A percentile compares a stretch with the other conserved stretches of the same genome.
Evolutionary conservation across 2,329 filamentous ascomycete species (phyloP).

Genomic region (Apiospora phragmitis): DNA sequence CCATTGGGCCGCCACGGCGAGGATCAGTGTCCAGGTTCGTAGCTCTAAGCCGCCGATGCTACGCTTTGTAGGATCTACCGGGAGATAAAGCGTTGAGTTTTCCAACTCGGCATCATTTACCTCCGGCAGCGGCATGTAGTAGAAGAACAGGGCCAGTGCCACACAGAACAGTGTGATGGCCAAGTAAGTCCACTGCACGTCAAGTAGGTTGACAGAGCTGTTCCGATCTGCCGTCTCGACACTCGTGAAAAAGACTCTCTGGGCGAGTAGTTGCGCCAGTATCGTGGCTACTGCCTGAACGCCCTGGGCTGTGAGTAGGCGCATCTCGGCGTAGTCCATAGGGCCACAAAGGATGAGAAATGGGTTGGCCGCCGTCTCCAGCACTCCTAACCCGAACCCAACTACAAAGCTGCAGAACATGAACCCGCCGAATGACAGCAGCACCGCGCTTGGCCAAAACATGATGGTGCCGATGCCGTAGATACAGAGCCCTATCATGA

Average conservation of each 20-base stretch:
- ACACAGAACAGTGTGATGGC: constrained; percentile 76
- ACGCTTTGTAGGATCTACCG: constrained; percentile 50
- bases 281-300: constrained; percentile 76
- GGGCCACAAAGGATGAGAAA: constrained; percentile 74
- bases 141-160: constrained; percentile 67
- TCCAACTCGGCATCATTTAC: constrained; percentile 58
- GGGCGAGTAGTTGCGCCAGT: constrained; percentile 69
- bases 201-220: constrained; percentile 57
- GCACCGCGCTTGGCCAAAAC: constrained; percentile 80
- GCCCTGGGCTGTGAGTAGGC: constrained; percentile 74
- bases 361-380: constrained; percentile 81
- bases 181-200: constrained; percentile 86
- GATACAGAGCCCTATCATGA: constrained; percentile 74
- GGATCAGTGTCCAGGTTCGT: constrained; percentile 59
- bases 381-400: constrained; percentile 72
- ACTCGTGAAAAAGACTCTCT: constrained; percentile 70
- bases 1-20: constrained; percentile 77
- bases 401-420: constrained; percentile 74
- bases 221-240: constrained; percentile 41
- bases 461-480: constrained; percentile 79
- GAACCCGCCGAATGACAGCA: constrained; percentile 76
- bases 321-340: constrained; percentile 69
- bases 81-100: constrained; percentile 45
- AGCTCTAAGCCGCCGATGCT: constrained; percentile 52
- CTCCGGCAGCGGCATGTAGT: constrained; percentile 67